These are phyloP conservation scores for Gossypium schwendimanii DNA, from an alignment of 441 rosid genomes.

Conservation along the genomic window DNA sequence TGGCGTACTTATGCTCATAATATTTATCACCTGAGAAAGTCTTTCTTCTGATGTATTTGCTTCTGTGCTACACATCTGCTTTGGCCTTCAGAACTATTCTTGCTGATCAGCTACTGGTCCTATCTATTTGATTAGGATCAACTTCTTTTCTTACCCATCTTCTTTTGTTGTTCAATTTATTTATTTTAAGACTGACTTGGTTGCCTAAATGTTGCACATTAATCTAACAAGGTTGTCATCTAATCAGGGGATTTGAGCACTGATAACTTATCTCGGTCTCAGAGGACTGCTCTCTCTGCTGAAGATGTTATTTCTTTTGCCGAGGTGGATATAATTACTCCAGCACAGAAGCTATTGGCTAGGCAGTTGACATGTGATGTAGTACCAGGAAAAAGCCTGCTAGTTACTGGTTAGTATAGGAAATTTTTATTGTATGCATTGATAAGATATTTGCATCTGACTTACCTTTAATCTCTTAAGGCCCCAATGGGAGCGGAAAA, in stretches of 20 bases:
- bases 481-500: slow-evolving; percentile 98
- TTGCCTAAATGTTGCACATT: background rate
- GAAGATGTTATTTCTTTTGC: slow-evolving; percentile 63
- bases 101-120: background rate
- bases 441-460: slow-evolving; percentile 23
- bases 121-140: background rate
- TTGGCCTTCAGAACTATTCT: background rate
- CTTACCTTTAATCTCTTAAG: slow-evolving; percentile 36
- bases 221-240: slow-evolving; percentile 10
- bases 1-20: background rate
- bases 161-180: background rate
- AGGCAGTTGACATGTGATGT: slow-evolving; percentile 76
- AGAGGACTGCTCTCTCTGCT: slow-evolving; percentile 30
- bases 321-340: slow-evolving; percentile 83
- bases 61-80: background rate
- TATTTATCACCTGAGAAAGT: background rate
- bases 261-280: slow-evolving; percentile 26
- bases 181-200: background rate
- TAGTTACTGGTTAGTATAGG: slow-evolving; percentile 80
- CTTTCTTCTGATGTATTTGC: background rate
- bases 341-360: slow-evolving; percentile 85
- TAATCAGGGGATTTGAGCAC: slow-evolving; percentile 34
- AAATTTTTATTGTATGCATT: slow-evolving; percentile 12
- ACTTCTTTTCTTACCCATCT: background rate
- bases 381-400: slow-evolving; percentile 75